Base-by-base conservation (phyloP, 2,329 filamentous ascomycete species). In the Diaporthe aspalathi region DNA sequence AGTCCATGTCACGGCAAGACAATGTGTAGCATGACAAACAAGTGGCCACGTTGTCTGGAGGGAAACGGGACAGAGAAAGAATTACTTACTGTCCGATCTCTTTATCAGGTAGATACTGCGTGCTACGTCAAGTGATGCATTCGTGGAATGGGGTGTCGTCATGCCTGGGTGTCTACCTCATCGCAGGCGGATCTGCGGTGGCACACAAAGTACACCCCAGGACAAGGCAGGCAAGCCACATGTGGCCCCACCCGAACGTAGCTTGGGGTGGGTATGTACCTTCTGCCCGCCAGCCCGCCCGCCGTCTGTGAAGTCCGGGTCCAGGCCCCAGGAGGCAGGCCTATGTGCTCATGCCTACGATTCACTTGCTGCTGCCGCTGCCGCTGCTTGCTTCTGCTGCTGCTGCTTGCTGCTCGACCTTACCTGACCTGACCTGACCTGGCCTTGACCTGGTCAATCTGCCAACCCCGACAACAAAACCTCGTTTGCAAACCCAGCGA, bases 401-500 rank as follows among this genome's bases (percentile, higher is more conserved):
- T 22, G n/a, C 8, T 53, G 29, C 17, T 53, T 22, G 54, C n/a
- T 40, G n/a, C 54, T 57, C 17, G 32, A n/a, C 14, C 40, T 22
- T 6, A 8, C 53, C 24, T 40, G 32, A n/a, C 29, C n/a, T 38
- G 43, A 38, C 45, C 60, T 54, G 50, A 68, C 66, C 49, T 68
- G 32, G 57, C 47, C 43, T 52, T 50, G 22, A 49, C 53, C 54
- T 43, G 22, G 47, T 38, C 67, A 43, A 49, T 29, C 65, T 35
- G 49, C 38, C 49, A 56, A 40, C 50, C 22, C n/a, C 22, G 43
- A 27, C n/a, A 68, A 68, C 67, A 68, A 68, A 68, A 68, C 52
- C 66, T 14, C 29, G 16, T 57, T 16, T 50, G 60, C 60, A 65
- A 68, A 68, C 50, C 38, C 45, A 60, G 35, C 53, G 53, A 60